Evolutionary conservation across 176 grass and related monocot genomes (phyloP).

Genomic region (Oryza longistaminata): DNA sequence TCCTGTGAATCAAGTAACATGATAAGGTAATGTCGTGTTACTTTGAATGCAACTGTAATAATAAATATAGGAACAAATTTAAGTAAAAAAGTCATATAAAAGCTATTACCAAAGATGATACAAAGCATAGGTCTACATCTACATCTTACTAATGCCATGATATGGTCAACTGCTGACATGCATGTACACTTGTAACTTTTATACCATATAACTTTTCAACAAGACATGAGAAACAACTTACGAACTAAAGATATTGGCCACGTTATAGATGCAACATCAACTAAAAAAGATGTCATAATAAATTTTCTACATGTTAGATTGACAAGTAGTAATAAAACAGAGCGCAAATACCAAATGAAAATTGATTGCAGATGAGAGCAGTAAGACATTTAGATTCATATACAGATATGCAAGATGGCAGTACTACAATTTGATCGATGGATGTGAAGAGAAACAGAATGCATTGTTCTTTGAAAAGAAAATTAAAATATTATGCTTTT

Average conservation of each 20-base stretch:
- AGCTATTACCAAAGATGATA: neutral
- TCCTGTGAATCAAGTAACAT: neutral
- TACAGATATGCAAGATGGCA: neutral
- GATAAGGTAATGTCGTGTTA: neutral
- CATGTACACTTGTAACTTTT: neutral
- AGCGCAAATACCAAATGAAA: neutral
- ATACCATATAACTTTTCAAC: neutral
- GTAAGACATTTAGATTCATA: neutral
- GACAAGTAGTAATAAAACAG: too few species aligned
- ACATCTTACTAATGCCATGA: too few species aligned
- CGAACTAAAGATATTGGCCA: neutral
- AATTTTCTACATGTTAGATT: too few species aligned
- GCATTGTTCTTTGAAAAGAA: too few species aligned
- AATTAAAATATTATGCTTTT: too few species aligned
- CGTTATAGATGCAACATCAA: neutral
- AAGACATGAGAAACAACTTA: neutral
- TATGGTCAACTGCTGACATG: neutral
- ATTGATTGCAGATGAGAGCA: neutral
- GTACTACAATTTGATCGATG: neutral
- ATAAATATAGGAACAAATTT: neutral
- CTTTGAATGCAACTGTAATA: neutral
- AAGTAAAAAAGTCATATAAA: neutral
- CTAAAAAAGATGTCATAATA: neutral
- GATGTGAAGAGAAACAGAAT: neutral
- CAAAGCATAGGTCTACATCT: too few species aligned